A percentile compares a stretch with the other conserved stretches of the same genome.
phyloP scores from a whole-genome alignment of 225 moss, liverwort and hornwort species.

The Anthoceros angustus region DNA sequence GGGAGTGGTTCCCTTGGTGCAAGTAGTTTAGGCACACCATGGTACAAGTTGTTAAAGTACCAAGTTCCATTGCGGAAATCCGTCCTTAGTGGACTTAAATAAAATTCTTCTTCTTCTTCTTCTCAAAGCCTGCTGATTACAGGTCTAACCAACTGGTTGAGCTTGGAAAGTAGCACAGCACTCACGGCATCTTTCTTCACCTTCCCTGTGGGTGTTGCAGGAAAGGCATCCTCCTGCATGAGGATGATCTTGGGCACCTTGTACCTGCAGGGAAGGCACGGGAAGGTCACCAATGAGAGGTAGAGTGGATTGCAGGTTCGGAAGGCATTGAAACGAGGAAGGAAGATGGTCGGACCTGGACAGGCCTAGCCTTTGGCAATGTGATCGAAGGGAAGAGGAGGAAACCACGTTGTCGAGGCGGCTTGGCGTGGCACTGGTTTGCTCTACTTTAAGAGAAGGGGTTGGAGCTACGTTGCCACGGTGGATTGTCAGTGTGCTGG shows the following conservation, averaged over 20 bases:
- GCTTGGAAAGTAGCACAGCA: conserved; percentile 20
- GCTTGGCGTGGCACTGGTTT: too few species aligned
- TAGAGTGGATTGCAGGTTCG: background rate
- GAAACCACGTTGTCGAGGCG: background rate
- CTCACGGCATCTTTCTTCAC: conserved; percentile 58
- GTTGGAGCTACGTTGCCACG: conserved; percentile 10
- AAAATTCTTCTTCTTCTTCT: background rate
- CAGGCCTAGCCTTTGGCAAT: background rate
- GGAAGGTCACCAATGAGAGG: background rate
- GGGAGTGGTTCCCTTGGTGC: too few species aligned
- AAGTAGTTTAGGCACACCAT: too few species aligned
- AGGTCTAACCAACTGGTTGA: conserved; percentile 8
- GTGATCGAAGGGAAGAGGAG: background rate
- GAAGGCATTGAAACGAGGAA: background rate
- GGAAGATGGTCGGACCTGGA: background rate
- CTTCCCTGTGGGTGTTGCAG: conserved; percentile 76
- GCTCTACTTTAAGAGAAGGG: conserved; percentile 6
- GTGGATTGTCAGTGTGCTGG: conserved; percentile 17
- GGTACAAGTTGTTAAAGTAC: too few species aligned
- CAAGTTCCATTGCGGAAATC: too few species aligned
- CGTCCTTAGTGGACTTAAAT: background rate
- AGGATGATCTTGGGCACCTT: conserved; percentile 61
- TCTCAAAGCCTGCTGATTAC: background rate
- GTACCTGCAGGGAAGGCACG: conserved; percentile 37
- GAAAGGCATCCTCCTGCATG: conserved; percentile 50